Evolutionary conservation across 305 asterid species (phyloP), one percentile per base, ranked within the genome.

Genomic region (Fraxinus velutina): DNA sequence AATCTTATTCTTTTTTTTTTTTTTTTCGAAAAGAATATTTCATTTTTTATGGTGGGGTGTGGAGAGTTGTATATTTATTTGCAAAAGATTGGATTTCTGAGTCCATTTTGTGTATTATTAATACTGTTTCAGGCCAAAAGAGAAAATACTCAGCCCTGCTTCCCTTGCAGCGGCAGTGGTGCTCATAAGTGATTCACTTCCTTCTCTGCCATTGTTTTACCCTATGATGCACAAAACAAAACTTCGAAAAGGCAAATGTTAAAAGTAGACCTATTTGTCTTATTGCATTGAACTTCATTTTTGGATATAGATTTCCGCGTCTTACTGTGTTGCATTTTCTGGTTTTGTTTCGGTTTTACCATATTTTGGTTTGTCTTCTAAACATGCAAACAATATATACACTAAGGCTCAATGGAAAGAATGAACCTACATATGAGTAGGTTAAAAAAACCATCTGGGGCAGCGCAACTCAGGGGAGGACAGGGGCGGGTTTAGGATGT

Each of bases 111-210:
- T 79, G 32, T 29, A 17, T 42, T 33, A 22, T 24, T 74, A 1
- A 12, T 66, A 29, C 62, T 83, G 52, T 81, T 87, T 85, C 90
- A 95, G 99, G 83, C 99, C 24, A 93, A 94, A 80, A 86, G 99
- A 83, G 98, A 94, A 0, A 95, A 93, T 78, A 93, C 96, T 27
- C 99, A 95, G 87, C 87, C 97, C 5, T 95, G 99, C 88, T 95
- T 95, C 81, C 97, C 99, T 88, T 95, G 99, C 85, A 83, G 75
- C 39, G 99, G 99, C 81, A 57, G 91, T 17, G 99, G 98, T 33
- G 92, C 99, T 83, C 99, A 97, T 95, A 90, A 90, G 97, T 84
- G 2, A 21, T 79, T 79, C 87, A 52, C 24, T 30, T 68, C 24
- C 72, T 57, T 50, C 13, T 73, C 62, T 13, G 3, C 13, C 2